phyloP scores from a whole-genome alignment of 164 flowering plant genomes.

The Kalanchoe fedtschenkoi region DNA sequence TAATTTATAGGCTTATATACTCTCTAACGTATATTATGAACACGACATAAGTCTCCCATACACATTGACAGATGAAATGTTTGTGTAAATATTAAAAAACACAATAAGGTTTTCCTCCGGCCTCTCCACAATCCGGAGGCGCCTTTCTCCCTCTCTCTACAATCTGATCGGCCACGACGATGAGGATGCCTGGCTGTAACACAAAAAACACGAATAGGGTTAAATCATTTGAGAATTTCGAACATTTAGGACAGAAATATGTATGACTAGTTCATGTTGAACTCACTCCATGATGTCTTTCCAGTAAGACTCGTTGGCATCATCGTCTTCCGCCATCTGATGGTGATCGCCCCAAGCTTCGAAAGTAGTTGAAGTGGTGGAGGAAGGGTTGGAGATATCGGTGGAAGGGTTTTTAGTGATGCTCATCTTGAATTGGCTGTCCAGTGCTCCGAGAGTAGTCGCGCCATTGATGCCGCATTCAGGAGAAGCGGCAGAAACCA shows the following conservation, averaged over 20 bases:
- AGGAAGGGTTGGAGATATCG: slow-evolving; percentile 5
- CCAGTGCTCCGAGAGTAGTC: too few species aligned
- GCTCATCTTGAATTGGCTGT: too few species aligned
- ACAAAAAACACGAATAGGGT: background rate
- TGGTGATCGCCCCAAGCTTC: slow-evolving; percentile 9
- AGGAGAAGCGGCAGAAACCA: slow-evolving; percentile 2
- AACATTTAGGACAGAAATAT: background rate
- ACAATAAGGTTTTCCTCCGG: too few species aligned
- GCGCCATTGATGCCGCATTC: background rate
- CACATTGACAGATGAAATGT: background rate
- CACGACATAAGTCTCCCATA: background rate
- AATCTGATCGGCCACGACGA: slow-evolving; percentile 1
- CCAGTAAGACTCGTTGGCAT: slow-evolving; percentile 5
- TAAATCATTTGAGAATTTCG: background rate
- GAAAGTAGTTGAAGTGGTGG: slow-evolving; percentile 6
- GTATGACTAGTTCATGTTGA: background rate
- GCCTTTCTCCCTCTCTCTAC: background rate
- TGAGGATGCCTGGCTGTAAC: background rate
- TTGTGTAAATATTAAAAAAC: slow-evolving; percentile 1
- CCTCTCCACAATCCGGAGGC: too few species aligned
- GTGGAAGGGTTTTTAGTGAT: background rate
- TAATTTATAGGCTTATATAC: too few species aligned
- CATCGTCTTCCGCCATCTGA: slow-evolving; percentile 1
- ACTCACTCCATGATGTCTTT: slow-evolving; percentile 7
- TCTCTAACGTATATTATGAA: background rate